Base-by-base conservation (phyloP, 768 basidiomycete genomes). In the Pleurotus ostreatus region DNA sequence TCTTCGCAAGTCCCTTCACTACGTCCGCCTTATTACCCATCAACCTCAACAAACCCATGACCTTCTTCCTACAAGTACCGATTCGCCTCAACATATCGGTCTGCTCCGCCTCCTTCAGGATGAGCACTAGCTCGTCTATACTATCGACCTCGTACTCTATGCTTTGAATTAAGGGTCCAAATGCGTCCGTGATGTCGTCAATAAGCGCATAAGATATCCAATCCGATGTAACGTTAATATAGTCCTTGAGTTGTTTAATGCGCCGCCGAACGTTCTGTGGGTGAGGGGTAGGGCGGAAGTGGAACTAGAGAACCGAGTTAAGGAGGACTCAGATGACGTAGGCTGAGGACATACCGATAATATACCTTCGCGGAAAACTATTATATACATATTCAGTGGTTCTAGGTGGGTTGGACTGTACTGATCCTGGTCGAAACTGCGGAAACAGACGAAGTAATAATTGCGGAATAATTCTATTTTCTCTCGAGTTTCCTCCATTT, bases 11-110 rank as follows among this genome's bases (percentile, higher is more conserved):
- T 8, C 97, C 97, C 69, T 99, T 99, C 61, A 99, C 97, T 60
- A 99, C 97, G 68, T 99, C 97, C 54, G 97, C 97, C 76, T 99
- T 99, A 73, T 97, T 98, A 22, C 97, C 97, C 96, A 99, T 98
- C 55, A 99, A 74, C 60, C 97, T 75, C 55, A 99, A 70, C 25
- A 99, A 72, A 15, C 97, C 97, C 97, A 99, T 98, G 62, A 99
- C 97, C 74, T 99, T 98, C 80, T 98, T 99, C 59, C 97, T 81
- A 68, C 97, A 98, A 0, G 93, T 97, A 34, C 97, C 97, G 65
- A 98, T 99, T 63, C 96, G 78, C 62, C 96, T 78, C 63, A 99
- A 75, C 97, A 99, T 99, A 76, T 99, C 97, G 62, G 88, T 96
- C 73, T 98, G 95, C 71, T 95, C 94, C 1, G 91, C 85, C 65